phyloP scores from a whole-genome alignment of 2,329 filamentous ascomycete species.

The Aspergillus uvarum region DNA sequence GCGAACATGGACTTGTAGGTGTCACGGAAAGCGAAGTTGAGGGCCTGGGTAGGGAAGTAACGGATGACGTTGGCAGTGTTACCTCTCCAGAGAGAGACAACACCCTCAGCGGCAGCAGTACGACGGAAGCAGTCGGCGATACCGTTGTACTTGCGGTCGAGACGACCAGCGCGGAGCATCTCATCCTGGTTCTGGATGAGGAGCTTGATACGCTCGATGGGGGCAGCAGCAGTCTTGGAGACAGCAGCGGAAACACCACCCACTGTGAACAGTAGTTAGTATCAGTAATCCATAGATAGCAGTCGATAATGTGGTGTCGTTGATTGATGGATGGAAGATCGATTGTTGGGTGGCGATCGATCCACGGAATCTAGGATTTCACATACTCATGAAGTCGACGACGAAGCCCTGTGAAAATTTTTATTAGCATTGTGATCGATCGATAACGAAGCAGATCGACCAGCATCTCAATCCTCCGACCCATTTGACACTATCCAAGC shows the following conservation, averaged over 20 bases:
- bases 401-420: slow-evolving; percentile 71
- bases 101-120: slow-evolving; percentile 86
- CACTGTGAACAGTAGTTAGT: slow-evolving; percentile 66
- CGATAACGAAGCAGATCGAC: not conserved
- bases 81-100: slow-evolving; percentile 95
- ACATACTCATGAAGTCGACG: slow-evolving; percentile 99
- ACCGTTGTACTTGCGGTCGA: slow-evolving; percentile 93
- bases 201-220: slow-evolving; percentile 99
- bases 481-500: not conserved
- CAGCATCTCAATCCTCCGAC: slow-evolving; percentile 2
- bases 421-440: slow-evolving; percentile 29
- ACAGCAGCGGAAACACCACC: slow-evolving; percentile 99
- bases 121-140: slow-evolving; percentile 94
- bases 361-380: slow-evolving; percentile 5
- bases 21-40: slow-evolving; percentile 99
- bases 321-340: not conserved
- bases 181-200: slow-evolving; percentile 99
- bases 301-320: not conserved
- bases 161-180: slow-evolving; percentile 98
- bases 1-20: slow-evolving; percentile 99
- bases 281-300: slow-evolving; percentile 2
- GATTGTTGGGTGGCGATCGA: slow-evolving; percentile 1
- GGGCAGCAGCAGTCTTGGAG: slow-evolving; percentile 99
- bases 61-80: slow-evolving; percentile 99
- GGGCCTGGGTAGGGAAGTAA: slow-evolving; percentile 99